phyloP scores from a whole-genome alignment of 371 early-diverging fungal species.

The Syncephalastrum racemosum region DNA sequence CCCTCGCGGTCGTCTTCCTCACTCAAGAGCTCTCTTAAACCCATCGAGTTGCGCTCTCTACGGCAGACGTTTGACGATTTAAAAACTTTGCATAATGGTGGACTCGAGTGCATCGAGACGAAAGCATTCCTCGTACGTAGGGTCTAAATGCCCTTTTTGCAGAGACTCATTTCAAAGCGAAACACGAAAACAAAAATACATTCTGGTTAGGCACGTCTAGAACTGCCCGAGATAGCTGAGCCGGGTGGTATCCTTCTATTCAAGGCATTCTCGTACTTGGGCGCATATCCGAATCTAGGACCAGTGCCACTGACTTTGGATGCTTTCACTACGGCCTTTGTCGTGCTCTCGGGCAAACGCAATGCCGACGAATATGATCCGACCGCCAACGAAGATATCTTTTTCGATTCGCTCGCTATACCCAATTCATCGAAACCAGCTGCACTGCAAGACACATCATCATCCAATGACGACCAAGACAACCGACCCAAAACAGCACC shows the following conservation, averaged over 20 bases:
- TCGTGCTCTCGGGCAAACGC: constrained; percentile 30
- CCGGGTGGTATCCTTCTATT: constrained; percentile 43
- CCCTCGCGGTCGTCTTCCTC: constrained; percentile 1
- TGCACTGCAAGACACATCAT: background rate
- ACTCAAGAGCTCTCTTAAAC: constrained; percentile 20
- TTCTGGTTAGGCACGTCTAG: constrained; percentile 31
- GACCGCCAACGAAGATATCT: constrained; percentile 27
- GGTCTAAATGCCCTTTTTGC: background rate
- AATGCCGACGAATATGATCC: constrained; percentile 29
- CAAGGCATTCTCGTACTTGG: constrained; percentile 48
- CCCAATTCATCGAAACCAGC: background rate
- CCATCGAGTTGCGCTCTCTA: constrained; percentile 34
- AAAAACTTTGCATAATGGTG: constrained; percentile 29
- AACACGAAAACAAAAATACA: background rate
- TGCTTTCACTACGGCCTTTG: constrained; percentile 45
- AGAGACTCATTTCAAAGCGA: background rate
- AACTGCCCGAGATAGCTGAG: constrained; percentile 34
- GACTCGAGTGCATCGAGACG: constrained; percentile 42
- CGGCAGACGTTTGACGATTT: constrained; percentile 33
- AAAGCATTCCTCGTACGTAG: constrained; percentile 41
- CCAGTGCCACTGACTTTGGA: constrained; percentile 27
- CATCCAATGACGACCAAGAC: background rate
- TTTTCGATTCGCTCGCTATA: constrained; percentile 47
- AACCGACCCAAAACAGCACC: constrained; percentile 1
- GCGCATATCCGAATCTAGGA: constrained; percentile 34